A percentile compares a stretch with the other conserved stretches of the same genome.
Conservation (phyloP, 176 grass and related monocot genomes). For the Raddia guianensis region DNA sequence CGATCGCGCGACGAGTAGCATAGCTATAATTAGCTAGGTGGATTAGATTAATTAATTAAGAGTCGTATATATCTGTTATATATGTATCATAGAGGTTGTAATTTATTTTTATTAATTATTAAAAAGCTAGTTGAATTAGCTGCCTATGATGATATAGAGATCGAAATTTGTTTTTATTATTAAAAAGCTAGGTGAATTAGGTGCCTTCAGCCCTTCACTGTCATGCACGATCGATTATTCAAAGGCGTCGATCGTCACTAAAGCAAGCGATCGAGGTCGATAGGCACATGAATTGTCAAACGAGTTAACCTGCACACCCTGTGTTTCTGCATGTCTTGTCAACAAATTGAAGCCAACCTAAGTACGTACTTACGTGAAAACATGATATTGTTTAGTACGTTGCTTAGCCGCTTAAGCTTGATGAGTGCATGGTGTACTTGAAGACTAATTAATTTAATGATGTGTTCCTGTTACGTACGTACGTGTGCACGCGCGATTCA, state of each 20-base stretch:
- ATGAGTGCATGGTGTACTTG: neutral
- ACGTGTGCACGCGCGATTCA: neutral
- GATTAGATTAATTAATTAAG: too few relatives aligned
- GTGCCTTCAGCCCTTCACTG: neutral
- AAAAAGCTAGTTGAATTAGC: too few relatives aligned
- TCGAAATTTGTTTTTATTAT: too few relatives aligned
- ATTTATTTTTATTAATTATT: too few relatives aligned
- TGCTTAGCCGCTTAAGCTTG: neutral
- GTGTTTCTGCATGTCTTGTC: neutral
- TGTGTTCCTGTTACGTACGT: neutral
- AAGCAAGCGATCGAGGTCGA: neutral
- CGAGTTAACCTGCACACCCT: neutral
- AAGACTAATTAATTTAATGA: neutral
- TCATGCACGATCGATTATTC: neutral
- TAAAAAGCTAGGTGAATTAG: neutral
- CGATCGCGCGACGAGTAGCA: too few relatives aligned
- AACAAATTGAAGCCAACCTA: neutral
- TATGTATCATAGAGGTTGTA: too few relatives aligned
- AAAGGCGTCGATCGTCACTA: constrained; percentile 19
- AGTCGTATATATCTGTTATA: too few relatives aligned
- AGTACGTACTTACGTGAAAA: neutral
- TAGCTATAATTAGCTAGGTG: too few relatives aligned
- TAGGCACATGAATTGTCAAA: constrained; percentile 8
- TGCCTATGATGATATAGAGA: too few relatives aligned
- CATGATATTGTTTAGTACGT: neutral